Evolutionary conservation across 192 early-diverging fungal species (phyloP), one percentile per base, ranked within the genome.

Genomic region (Rhizophagus clarus): DNA sequence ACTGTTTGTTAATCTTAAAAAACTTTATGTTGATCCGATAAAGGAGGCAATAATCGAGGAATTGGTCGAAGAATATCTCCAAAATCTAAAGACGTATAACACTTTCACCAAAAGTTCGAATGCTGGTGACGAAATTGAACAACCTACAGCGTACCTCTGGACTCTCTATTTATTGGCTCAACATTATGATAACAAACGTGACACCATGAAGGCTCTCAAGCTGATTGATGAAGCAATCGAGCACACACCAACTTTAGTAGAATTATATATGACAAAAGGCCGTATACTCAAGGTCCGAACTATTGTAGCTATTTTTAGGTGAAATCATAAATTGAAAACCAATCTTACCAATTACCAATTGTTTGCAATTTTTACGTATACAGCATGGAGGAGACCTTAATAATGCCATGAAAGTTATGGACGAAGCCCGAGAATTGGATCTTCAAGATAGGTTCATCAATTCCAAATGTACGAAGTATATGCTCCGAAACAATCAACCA

Each of bases 391-490:
- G 97, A 60, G 93, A 96, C 77, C 51, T 85, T 49, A 79, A 85
- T 0, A 84, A 86, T 10, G 98, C 98, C 2, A 90, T 89, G 83
- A 83, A 93, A 10, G 88, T 89, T 0, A 93, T 98, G 93, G 93
- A 97, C 80, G 89, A 93, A 81, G 96, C 90, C 20, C 91, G 98
- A 24, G 90, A 95, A 77, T 80, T 95, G 79, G 98, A 99, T 84
- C 84, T 97, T 72, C 94, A 96, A 84, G 98, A 99, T 87, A 90
- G 98, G 22, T 98, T 93, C 77, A 91, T 98, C 87, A 99, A 98
- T 86, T 90, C 95, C 20, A 97, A 97, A 83, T 93, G 93, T 77
- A 90, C 93, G 17, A 98, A 98, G 83, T 99, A 99, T 84, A 94
- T 96, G 93, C 86, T 98, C 42, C 90, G 95, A 73, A 90, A 92